These are phyloP conservation scores for Deakozyma indianensis DNA, from an alignment of 805 yeast genomes.

Conservation along the genomic window DNA sequence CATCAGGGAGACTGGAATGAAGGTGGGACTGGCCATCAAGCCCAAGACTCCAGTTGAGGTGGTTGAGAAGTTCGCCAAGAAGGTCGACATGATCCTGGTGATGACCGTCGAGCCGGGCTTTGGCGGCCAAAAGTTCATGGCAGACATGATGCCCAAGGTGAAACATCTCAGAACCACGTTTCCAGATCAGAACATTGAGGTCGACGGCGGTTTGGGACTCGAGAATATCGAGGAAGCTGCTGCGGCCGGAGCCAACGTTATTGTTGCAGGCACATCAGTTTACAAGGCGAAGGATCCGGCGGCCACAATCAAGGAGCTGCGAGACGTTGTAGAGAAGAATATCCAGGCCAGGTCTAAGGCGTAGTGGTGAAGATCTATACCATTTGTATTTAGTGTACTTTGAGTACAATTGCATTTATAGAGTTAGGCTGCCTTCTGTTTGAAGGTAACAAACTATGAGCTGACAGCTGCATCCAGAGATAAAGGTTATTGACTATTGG, in stretches of 20 bases:
- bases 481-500: too few species aligned
- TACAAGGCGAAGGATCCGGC: conserved; percentile 73
- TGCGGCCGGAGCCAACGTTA: conserved; percentile 94
- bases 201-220: conserved; percentile 89
- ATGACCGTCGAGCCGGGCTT: conserved; percentile 99
- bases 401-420: too few species aligned
- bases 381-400: too few species aligned
- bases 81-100: conserved; percentile 84
- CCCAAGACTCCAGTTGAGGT: conserved; percentile 86
- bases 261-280: conserved; percentile 94
- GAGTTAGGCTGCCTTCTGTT: too few species aligned
- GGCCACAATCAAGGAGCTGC: conserved; percentile 56
- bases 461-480: too few species aligned
- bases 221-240: conserved; percentile 81
- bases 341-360: not conserved
- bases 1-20: conserved; percentile 71
- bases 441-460: too few species aligned
- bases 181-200: conserved; percentile 80
- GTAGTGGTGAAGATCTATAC: too few species aligned
- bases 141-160: conserved; percentile 93
- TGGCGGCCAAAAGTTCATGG: conserved; percentile 96
- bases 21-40: conserved; percentile 87
- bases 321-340: conserved; percentile 37
- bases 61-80: conserved; percentile 56
- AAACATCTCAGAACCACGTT: conserved; percentile 53